Percentiles rank a stretch among this genome's conserved stretches.
These are phyloP conservation scores for Podaxis sp. DNA, from an alignment of 768 basidiomycete species.

Conservation along the genomic window DNA sequence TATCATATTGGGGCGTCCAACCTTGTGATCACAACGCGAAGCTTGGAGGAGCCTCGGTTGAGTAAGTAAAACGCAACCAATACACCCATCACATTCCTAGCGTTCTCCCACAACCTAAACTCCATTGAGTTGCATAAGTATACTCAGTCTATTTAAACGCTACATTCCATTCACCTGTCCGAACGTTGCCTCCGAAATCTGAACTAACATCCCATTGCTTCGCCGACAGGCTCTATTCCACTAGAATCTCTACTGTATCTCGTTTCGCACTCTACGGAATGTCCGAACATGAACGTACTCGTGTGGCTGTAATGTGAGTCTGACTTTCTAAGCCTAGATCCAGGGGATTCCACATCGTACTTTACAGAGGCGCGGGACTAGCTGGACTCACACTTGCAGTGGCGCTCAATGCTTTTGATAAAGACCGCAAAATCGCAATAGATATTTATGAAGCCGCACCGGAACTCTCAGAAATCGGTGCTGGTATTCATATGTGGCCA, in stretches of 20 bases:
- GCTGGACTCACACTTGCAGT: slow-evolving; percentile 38
- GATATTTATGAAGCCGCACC: slow-evolving; percentile 43
- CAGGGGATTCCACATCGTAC: slow-evolving; percentile 35
- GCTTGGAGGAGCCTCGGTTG: background rate
- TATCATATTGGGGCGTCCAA: background rate
- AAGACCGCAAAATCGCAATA: slow-evolving; percentile 25
- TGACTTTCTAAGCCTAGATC: slow-evolving; percentile 27
- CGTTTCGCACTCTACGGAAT: background rate
- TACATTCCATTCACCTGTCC: background rate
- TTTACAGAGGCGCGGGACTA: slow-evolving; percentile 39
- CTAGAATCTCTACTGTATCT: background rate
- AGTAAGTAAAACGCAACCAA: background rate
- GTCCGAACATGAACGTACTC: background rate
- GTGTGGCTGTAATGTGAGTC: background rate
- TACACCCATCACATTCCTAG: background rate
- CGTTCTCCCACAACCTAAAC: background rate
- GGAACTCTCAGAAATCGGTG: slow-evolving; percentile 39
- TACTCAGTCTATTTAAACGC: background rate
- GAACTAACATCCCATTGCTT: background rate
- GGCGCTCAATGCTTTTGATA: slow-evolving; percentile 25
- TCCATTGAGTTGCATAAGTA: background rate
- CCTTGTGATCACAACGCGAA: background rate
- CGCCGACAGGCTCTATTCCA: background rate
- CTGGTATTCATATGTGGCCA: slow-evolving; percentile 39
- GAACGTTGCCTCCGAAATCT: background rate